Conservation (phyloP, 495 filamentous ascomycete genomes). For the Amphirosellinia nigrospora region DNA sequence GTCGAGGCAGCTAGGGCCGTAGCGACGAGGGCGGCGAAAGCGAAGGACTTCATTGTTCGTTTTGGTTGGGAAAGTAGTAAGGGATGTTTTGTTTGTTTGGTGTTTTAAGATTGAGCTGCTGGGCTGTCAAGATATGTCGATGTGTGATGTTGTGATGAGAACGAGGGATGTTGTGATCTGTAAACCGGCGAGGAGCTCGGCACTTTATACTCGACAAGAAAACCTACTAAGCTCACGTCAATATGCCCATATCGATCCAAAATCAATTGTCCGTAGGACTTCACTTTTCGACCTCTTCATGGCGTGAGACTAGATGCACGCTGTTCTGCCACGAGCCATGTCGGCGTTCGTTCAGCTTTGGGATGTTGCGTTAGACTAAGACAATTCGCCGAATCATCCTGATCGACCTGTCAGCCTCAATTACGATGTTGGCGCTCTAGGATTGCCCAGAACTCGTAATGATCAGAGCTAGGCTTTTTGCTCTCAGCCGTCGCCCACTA, state of each 20-base stretch:
- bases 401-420: neutral
- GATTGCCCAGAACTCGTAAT: slow-evolving; percentile 9
- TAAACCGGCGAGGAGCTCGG: neutral
- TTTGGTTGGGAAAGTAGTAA: neutral
- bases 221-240: neutral
- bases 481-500: slow-evolving; percentile 9
- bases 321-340: neutral
- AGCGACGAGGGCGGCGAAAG: slow-evolving; percentile 5
- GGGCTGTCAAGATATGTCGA: neutral
- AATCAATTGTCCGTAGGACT: neutral
- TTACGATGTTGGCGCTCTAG: neutral
- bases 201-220: slow-evolving; percentile 7
- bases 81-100: neutral
- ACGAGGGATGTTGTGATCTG: slow-evolving; percentile 7
- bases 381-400: neutral
- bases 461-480: neutral
- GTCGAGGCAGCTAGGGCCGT: slow-evolving; percentile 11
- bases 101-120: neutral
- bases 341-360: slow-evolving; percentile 1
- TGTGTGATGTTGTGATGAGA: slow-evolving; percentile 6
- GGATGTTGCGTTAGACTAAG: neutral
- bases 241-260: neutral
- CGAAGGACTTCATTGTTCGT: slow-evolving; percentile 21
- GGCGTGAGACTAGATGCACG: slow-evolving; percentile 3
- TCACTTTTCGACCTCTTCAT: neutral